Evolutionary conservation across 345 rosid species (phyloP), one percentile per base, ranked within the genome.

Genomic region (Punica granatum): DNA sequence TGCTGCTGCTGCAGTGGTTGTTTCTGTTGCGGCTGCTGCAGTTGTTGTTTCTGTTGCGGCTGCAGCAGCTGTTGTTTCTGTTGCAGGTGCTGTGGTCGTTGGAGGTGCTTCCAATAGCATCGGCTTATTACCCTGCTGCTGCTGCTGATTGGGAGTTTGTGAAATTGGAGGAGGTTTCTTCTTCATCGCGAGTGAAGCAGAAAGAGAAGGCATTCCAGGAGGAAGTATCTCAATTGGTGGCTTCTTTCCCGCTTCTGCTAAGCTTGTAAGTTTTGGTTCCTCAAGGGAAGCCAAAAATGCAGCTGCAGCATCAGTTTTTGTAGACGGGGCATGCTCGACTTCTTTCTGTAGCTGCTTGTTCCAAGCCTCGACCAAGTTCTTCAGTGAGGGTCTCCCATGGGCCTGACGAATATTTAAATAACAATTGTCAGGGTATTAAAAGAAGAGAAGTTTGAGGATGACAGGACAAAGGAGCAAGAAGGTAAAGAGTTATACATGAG

Each of bases 241-340:
- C 67, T 88, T 91, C 82, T 83, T 86, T 62, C 86, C 89, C 10
- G 95, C 92, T 54, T 94, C 98, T 6, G 88, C 83, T 77, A 91
- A 79, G 83, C 95, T 89, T 35, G 96, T 86, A 70, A 90, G 86
- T 83, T 87, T 93, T 16, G 91, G 85, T 74, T 89, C 95, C 76
- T 93, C 91, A 4, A 93, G 90, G 11, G 97, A 90, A 66, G 94
- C 96, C 77, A 93, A 69, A 77, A 90, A 89, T 36, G 97, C 97
- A 77, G 89, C 81, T 41, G 98, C 92, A 53, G 99, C 96, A 84
- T 91, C 99, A 6, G 87, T 91, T 76, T 91, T 89, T 23, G 80
- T 76, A 16, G 85, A 67, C n/a, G 98, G 92, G 70, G 82, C 65
- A 48, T 81, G 88, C 65, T 89, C 96, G 21, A 83, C 89, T 78